phyloP scores from a whole-genome alignment of 2,329 filamentous ascomycete genomes.

The Sclerotinia sclerotiorum region DNA sequence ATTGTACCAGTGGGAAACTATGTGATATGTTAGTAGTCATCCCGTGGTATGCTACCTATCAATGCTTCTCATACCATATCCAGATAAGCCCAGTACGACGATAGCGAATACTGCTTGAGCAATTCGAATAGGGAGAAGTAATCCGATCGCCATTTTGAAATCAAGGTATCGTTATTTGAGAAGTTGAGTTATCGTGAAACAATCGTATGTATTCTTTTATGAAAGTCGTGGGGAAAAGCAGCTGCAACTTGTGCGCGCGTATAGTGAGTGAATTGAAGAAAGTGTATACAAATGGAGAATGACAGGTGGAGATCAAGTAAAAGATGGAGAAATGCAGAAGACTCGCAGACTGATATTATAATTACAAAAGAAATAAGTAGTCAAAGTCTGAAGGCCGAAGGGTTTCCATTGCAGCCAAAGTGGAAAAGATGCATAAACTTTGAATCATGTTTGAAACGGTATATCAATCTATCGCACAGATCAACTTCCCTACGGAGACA shows the following conservation, averaged over 20 bases:
- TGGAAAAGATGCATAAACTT: slow-evolving; percentile 11
- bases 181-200: slow-evolving; percentile 15
- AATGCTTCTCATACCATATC: slow-evolving; percentile 46
- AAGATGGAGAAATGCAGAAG: slow-evolving; percentile 15
- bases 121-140: slow-evolving; percentile 48
- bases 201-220: slow-evolving; percentile 18
- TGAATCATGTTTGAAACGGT: slow-evolving; percentile 23
- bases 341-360: slow-evolving; percentile 18
- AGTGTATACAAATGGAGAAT: slow-evolving; percentile 12
- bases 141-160: slow-evolving; percentile 43
- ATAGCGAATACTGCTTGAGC: slow-evolving; percentile 49
- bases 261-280: slow-evolving; percentile 26
- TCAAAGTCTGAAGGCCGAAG: slow-evolving; percentile 17
- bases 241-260: slow-evolving; percentile 33
- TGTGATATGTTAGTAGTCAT: slow-evolving; percentile 29
- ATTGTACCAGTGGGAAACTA: slow-evolving; percentile 62
- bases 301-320: slow-evolving; percentile 15
- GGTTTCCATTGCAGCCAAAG: slow-evolving; percentile 18
- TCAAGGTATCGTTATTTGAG: not conserved
- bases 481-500: slow-evolving; percentile 7
- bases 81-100: slow-evolving; percentile 50
- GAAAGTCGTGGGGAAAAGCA: slow-evolving; percentile 17
- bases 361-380: slow-evolving; percentile 14
- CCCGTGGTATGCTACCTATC: not conserved
- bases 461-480: slow-evolving; percentile 23